Base-by-base conservation (phyloP, 495 filamentous ascomycete genomes). In the Podospora conica region DNA sequence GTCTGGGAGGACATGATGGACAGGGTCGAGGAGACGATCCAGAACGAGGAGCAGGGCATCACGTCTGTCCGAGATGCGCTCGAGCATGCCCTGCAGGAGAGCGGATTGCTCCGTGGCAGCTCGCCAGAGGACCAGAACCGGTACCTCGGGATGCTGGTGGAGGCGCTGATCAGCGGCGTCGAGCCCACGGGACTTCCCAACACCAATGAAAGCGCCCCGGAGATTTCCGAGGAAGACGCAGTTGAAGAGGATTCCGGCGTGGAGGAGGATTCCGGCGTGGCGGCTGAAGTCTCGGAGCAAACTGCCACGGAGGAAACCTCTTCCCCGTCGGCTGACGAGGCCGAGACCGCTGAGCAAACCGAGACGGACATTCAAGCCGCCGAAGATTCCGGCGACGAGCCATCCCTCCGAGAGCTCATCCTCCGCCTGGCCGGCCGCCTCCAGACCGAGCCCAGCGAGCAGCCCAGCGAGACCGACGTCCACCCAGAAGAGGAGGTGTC, bases 1-100 rank as follows among this genome's bases (percentile, higher is more conserved):
- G 72, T 74, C n/a, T 88, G 85, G 82, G 78, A 82, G n/a, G 79
- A 82, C 28, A 76, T 85, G 28, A 81, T 78, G 56, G 72, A 73
- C 24, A 81, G 84, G 71, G 82, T 87, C 3, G 80, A 86, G 65
- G 76, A 85, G 56, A 78, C 79, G 7, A 77, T 86, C 60, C 80
- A 82, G 60, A 76, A 84, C 61, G 85, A 87, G 61, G 84, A 83
- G 64, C 66, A 78, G 40, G 80, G 80, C 23, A 65, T 81, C 23
- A 78, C 76, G 5, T 69, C 73, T 9, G 73, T 82, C 18, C 69
- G 75, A n/a, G 78, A 79, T 33, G 76, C 80, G 3, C 76, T 83
- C 21, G 75, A 77, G 40, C 71, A 80, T n/a, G 79, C 80, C 6
- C 66, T 83, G 8, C 71, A 75, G 65, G 73, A 81, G 61, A 79